Conservation (phyloP, 2,329 filamentous ascomycete genomes). For the Graphilbum ipis-grandicollis region DNA sequence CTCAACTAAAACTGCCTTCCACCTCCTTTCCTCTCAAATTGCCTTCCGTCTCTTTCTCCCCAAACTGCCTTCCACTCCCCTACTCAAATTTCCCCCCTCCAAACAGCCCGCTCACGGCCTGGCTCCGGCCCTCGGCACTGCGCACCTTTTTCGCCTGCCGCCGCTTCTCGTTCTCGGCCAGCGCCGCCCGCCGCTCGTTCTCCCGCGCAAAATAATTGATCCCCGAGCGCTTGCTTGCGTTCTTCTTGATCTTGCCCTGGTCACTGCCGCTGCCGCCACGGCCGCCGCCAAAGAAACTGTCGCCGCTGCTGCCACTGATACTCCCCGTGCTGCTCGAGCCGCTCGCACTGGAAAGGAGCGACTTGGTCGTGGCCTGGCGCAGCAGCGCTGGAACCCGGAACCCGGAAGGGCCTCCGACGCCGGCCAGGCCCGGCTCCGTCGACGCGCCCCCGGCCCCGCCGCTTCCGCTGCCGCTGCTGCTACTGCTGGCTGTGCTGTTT, state of each 20-base stretch:
- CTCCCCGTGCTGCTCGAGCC: conserved; percentile 13
- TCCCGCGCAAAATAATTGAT: conserved; percentile 43
- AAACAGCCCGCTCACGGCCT: conserved; percentile 40
- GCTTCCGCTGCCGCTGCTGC: background rate
- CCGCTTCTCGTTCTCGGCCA: conserved; percentile 38
- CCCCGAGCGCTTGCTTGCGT: conserved; percentile 40
- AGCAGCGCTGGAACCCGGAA: conserved; percentile 59
- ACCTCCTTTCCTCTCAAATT: too few species aligned
- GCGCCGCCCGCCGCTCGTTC: conserved; percentile 34
- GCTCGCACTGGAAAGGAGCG: conserved; percentile 24
- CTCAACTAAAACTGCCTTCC: too few species aligned
- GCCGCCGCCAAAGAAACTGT: background rate
- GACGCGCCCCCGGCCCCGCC: too few species aligned
- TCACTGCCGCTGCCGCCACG: conserved; percentile 11
- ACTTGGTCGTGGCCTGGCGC: conserved; percentile 55
- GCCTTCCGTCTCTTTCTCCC: too few species aligned
- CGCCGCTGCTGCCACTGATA: background rate
- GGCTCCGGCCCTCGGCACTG: conserved; percentile 37
- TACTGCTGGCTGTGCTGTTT: conserved; percentile 9
- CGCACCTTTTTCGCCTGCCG: conserved; percentile 40
- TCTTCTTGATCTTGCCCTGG: conserved; percentile 27
- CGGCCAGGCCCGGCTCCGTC: conserved; percentile 13
- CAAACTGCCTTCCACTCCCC: too few species aligned
- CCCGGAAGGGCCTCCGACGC: conserved; percentile 19
- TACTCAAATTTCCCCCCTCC: conserved; percentile 37